Conservation (phyloP, 2,329 filamentous ascomycete genomes). For the Cryphonectria naterciae region DNA sequence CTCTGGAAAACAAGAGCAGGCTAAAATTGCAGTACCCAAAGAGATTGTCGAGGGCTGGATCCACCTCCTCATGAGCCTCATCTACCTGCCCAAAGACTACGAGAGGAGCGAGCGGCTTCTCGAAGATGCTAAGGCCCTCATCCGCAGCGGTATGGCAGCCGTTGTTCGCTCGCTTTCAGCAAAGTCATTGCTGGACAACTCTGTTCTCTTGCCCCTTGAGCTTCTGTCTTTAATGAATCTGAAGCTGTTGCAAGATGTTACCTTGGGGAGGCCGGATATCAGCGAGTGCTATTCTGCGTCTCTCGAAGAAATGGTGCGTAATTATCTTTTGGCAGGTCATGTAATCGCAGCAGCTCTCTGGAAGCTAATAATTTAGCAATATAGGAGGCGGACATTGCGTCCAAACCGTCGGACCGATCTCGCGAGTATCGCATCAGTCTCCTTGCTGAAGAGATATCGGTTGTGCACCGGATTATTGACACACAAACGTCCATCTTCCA, state of each 20-base stretch:
- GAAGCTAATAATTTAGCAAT: background rate
- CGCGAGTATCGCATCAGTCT: background rate
- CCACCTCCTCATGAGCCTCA: conserved; percentile 1
- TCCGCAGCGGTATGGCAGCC: background rate
- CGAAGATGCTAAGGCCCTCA: background rate
- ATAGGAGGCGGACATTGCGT: background rate
- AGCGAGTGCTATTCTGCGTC: conserved; percentile 1
- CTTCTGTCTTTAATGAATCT: background rate
- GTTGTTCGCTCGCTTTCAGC: background rate
- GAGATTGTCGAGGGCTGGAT: background rate
- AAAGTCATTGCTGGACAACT: background rate
- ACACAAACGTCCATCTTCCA: background rate
- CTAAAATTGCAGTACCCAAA: background rate
- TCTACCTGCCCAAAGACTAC: background rate
- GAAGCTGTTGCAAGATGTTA: background rate
- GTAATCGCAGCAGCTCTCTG: background rate
- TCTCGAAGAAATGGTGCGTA: background rate
- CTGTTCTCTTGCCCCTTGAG: background rate
- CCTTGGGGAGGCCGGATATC: background rate
- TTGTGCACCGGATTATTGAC: background rate
- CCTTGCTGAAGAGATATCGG: background rate
- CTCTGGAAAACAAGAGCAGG: background rate
- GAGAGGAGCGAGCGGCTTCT: background rate
- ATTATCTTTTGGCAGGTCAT: background rate
- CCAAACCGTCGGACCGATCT: background rate